Evolutionary conservation across 2,329 filamentous ascomycete genomes (phyloP), one percentile per base, ranked within the genome.

Genomic region (Aureobasidium leucospermi): DNA sequence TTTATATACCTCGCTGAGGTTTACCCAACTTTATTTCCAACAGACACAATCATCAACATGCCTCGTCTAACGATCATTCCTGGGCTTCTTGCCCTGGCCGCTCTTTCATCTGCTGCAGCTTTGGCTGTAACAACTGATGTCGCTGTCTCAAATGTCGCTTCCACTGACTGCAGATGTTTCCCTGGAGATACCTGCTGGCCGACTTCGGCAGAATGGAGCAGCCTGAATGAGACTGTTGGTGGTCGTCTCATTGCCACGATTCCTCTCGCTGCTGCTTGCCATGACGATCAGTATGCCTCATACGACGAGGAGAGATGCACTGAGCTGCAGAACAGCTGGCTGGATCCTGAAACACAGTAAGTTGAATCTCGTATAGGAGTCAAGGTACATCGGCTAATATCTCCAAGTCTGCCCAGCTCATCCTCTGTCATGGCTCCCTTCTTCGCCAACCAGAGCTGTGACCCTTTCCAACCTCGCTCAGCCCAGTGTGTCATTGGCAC

Each of bases 151-250:
- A 11, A 46, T 49, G 38, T 28, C 31, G 19, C 42, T 38, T 31
- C 36, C 36, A 8, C 38, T 46, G 23, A 49, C 49, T 47, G 55
- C 48, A 56, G 49, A 59, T 48, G 45, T 34, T 57, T 79, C 41
- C 82, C 83, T 0, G 77, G 76, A 15, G 79, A 85, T 59, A n/a
- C 63, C 1, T 77, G 75, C 65, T 87, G 83, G 82, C 84, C 84
- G 0, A 69, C 70, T 0, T 23, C 63, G 0, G 47, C 65, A 1
- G 68, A 70, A 5, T 86, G 83, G 83, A 64, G 70, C 6, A 58
- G 65, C 0, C 76, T 86, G 55, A 84, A 86, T 65, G 58, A 67
- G 13, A 77, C 81, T 1, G 71, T 85, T 2, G 70, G 72, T 23
- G 81, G 80, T 1, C 73, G 71, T 4, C 70, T 86, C 31, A 72